A percentile compares a stretch with the other conserved stretches of the same genome.
phyloP scores from a whole-genome alignment of 1,284 basidiomycete species.

The Moesziomyces antarcticus region DNA sequence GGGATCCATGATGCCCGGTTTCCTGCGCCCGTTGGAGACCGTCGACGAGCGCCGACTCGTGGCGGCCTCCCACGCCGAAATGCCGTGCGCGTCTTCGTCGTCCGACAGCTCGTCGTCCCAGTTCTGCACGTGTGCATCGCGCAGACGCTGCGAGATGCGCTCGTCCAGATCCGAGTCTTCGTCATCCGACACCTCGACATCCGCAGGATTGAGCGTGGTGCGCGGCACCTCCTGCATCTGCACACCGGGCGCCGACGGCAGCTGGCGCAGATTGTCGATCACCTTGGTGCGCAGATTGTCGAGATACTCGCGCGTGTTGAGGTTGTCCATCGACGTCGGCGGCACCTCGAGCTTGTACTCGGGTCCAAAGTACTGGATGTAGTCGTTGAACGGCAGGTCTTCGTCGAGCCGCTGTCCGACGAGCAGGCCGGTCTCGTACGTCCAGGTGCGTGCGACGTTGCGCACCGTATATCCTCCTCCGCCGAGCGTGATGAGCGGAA shows the following conservation, averaged over 20 bases:
- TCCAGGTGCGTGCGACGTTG: conserved; percentile 95
- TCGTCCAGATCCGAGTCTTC: conserved; percentile 69
- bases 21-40: conserved; percentile 11
- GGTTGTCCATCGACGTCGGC: conserved; percentile 91
- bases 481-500: conserved; percentile 90
- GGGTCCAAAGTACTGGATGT: conserved; percentile 98
- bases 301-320: conserved; percentile 86
- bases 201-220: conserved; percentile 72
- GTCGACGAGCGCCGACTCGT: conserved; percentile 15
- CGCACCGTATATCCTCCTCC: conserved; percentile 93
- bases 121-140: conserved; percentile 59
- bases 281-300: conserved; percentile 81
- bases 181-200: conserved; percentile 67
- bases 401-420: conserved; percentile 86
- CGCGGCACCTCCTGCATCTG: conserved; percentile 85
- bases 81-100: conserved; percentile 37
- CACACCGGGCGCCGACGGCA: conserved; percentile 86
- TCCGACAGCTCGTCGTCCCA: conserved; percentile 63
- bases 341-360: conserved; percentile 91
- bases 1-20: conserved; percentile 44
- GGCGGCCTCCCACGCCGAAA: conserved; percentile 19
- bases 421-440: conserved; percentile 94
- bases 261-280: conserved; percentile 80
- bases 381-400: conserved; percentile 88
- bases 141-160: conserved; percentile 60